These are phyloP conservation scores for Triticum aestivum DNA, from an alignment of 176 grass and related monocot genomes.

Conservation along the genomic window DNA sequence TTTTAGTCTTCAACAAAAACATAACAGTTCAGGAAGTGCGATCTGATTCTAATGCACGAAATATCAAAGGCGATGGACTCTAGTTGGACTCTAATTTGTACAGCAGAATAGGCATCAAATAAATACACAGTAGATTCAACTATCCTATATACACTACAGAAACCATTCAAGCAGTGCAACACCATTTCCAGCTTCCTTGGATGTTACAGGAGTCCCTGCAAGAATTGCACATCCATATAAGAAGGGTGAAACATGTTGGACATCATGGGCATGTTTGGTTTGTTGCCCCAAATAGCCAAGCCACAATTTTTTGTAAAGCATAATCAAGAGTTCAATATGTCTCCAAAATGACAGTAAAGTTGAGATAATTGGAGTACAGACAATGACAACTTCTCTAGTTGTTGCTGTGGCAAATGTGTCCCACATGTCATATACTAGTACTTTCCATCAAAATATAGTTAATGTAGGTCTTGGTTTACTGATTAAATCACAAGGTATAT, in stretches of 20 bases:
- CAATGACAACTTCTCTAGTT: not conserved
- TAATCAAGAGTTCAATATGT: not conserved
- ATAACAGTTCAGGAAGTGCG: no score
- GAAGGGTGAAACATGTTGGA: constrained; percentile 43
- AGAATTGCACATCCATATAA: constrained; percentile 81
- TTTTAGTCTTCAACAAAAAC: no score
- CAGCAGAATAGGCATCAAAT: not conserved
- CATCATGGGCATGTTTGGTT: constrained; percentile 48
- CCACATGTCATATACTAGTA: not conserved
- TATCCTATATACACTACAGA: constrained; percentile 24
- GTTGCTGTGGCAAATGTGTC: not conserved
- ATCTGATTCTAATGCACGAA: no score
- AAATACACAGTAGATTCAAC: not conserved
- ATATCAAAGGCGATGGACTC: no score
- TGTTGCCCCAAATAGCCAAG: constrained; percentile 5
- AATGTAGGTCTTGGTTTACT: not conserved
- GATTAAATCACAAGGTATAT: not conserved
- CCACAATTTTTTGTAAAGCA: not conserved
- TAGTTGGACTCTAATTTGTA: no score
- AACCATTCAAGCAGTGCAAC: constrained; percentile 42
- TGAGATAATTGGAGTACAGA: not conserved
- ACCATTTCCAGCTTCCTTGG: constrained; percentile 48
- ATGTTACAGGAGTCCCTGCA: constrained; percentile 63
- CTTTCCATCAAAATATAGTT: no score
- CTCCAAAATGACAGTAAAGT: not conserved